Evolutionary conservation across 306 rosid species (phyloP).

Genomic region (Glycine tomentella): DNA sequence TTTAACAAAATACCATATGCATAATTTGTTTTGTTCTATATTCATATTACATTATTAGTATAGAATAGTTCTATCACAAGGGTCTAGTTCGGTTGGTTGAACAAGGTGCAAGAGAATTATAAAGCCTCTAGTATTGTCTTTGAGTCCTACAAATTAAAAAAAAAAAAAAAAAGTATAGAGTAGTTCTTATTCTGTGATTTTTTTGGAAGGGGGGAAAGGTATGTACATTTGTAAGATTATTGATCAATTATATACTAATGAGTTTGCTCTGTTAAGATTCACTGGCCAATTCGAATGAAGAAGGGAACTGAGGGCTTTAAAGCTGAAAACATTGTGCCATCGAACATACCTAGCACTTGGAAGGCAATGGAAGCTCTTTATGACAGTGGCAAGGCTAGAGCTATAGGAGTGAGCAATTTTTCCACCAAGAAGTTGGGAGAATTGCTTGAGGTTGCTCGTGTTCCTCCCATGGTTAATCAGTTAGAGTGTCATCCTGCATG

Average conservation of each 20-base stretch:
- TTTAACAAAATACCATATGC: background rate
- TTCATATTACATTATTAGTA: background rate
- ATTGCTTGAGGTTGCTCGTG: constrained; percentile 58
- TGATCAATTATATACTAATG: background rate
- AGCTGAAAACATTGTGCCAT: constrained; percentile 52
- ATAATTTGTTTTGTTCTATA: too few relatives aligned
- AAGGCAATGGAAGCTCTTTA: constrained; percentile 74
- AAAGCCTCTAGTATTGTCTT: too few relatives aligned
- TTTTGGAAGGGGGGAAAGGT: too few relatives aligned
- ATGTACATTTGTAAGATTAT: background rate
- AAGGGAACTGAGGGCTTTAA: constrained; percentile 55
- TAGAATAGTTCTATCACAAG: too few relatives aligned
- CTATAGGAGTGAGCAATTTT: constrained; percentile 80
- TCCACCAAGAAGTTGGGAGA: constrained; percentile 65
- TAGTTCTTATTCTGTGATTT: too few relatives aligned
- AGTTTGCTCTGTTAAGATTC: constrained; percentile 58
- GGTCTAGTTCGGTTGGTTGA: too few relatives aligned
- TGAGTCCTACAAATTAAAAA: too few relatives aligned
- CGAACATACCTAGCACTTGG: constrained; percentile 69
- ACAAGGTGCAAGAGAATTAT: too few relatives aligned
- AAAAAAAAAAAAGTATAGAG: too few relatives aligned
- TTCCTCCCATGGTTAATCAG: constrained; percentile 73
- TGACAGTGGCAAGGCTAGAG: constrained; percentile 67
- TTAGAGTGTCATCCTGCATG: constrained; percentile 79
- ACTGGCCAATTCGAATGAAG: constrained; percentile 73